Base-by-base conservation (phyloP, 345 rosid genomes). In the Lumnitzera littorea region DNA sequence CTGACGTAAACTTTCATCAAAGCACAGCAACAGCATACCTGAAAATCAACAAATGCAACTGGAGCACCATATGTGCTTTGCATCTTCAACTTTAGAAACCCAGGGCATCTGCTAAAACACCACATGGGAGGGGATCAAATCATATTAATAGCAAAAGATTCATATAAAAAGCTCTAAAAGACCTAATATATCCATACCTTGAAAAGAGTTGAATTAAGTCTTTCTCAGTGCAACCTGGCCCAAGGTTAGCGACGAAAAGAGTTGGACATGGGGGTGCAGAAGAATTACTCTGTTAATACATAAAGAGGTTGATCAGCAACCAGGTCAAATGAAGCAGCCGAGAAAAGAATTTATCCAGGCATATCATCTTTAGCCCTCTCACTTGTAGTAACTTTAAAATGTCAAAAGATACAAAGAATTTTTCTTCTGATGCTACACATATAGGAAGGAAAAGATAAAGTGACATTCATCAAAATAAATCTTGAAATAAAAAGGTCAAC, bases 1-100 rank as follows among this genome's bases (percentile, higher is more conserved):
- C 43, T 36, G 43, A 50, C 0, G n/a, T 50, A 14, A 50, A 47
- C 12, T 13, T 4, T 20, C 15, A 6, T 48, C 27, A 2, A 31
- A 46, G 53, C 55, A 69, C 53, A 50, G 53, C 43, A 23, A 59
- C 53, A 15, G 24, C 15, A 51, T 71, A 91, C 95, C 98, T 83
- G 87, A 59, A 89, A 89, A 75, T 91, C 96, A 60, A 89, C 88
- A 76, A 91, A 87, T 70, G 96, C 96, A 72, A 91, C 91, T 16
- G 89, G 86, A 61, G 86, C 65, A 55, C 96, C 91, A 49, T 87
- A 84, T 7, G 89, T 89, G 67, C 86, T 75, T 76, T 89, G 92
- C 78, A 87, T 85, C 68, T 89, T 91, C 70, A 89, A 62, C 68
- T 87, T 89, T 82, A 87, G 72, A 79, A 87, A 91, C 50, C 96